These are phyloP conservation scores for Mortierella claussenii DNA, from an alignment of 192 early-diverging fungal genomes.

Conservation along the genomic window DNA sequence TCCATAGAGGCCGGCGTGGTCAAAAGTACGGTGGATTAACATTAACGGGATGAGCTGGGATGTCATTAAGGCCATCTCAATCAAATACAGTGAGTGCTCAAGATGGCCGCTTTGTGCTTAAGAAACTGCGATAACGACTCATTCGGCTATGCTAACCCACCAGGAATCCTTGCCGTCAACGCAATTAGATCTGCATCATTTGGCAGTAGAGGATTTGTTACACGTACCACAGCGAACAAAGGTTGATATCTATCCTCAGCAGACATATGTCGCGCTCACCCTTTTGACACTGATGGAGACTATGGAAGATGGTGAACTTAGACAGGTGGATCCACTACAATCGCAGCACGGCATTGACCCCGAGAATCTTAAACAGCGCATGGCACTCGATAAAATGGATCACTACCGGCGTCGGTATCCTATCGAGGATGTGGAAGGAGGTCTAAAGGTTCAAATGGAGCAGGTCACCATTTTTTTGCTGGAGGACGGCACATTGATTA, in stretches of 20 bases:
- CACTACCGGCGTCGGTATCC: slow-evolving; percentile 33
- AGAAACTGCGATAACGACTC: no score
- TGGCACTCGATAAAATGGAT: slow-evolving; percentile 36
- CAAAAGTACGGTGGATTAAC: slow-evolving; percentile 65
- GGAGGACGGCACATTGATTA: slow-evolving; percentile 46
- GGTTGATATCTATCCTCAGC: slow-evolving; percentile 46
- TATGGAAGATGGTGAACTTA: slow-evolving; percentile 14
- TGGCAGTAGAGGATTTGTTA: slow-evolving; percentile 44
- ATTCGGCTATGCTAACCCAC: no score
- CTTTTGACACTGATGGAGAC: slow-evolving; percentile 39
- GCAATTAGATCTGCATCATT: slow-evolving; percentile 32
- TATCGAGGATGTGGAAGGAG: background rate
- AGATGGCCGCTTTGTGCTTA: no score
- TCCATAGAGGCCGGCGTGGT: slow-evolving; percentile 47
- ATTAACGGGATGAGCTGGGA: slow-evolving; percentile 61
- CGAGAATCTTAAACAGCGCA: slow-evolving; percentile 16
- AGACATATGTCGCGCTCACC: slow-evolving; percentile 37
- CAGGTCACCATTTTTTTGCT: slow-evolving; percentile 55
- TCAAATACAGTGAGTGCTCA: slow-evolving; percentile 53
- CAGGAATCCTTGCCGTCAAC: no score
- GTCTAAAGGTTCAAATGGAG: slow-evolving; percentile 40
- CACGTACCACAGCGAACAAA: slow-evolving; percentile 50
- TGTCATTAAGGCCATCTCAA: slow-evolving; percentile 52
- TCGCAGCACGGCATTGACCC: slow-evolving; percentile 20
- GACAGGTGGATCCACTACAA: slow-evolving; percentile 20